These are phyloP conservation scores for Raffaelea albimanens DNA, from an alignment of 2,329 filamentous ascomycete genomes.

Conservation along the genomic window DNA sequence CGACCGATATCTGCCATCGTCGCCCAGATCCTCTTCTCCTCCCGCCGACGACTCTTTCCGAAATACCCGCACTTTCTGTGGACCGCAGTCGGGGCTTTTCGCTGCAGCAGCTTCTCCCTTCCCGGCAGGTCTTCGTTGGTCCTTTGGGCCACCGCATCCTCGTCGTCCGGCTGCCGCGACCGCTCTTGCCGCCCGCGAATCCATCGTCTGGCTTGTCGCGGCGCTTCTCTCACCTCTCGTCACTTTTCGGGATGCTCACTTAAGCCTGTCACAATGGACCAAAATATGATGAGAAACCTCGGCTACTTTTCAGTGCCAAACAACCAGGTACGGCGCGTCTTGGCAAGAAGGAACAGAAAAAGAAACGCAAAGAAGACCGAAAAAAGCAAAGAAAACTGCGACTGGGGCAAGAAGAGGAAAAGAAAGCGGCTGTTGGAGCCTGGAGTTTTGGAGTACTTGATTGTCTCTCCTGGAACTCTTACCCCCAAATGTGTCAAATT, in stretches of 20 bases:
- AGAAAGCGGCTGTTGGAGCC: no score
- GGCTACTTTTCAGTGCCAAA: constrained; percentile 31
- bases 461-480: no score
- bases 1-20: no score
- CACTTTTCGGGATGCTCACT: constrained; percentile 18
- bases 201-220: not conserved
- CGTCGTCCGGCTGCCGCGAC: not conserved
- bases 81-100: no score
- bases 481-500: no score
- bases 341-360: not conserved
- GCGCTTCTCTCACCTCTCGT: not conserved
- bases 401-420: not conserved
- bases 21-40: no score
- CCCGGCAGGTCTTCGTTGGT: no score
- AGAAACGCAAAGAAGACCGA: not conserved
- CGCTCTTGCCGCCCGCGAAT: not conserved
- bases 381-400: not conserved
- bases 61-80: no score
- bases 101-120: no score
- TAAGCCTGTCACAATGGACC: constrained; percentile 22
- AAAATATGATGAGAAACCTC: constrained; percentile 26
- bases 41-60: no score
- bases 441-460: no score
- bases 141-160: no score
- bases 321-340: constrained; percentile 21